These are phyloP conservation scores for Ophiobolus disseminans DNA, from an alignment of 2,329 filamentous ascomycete species.

Conservation along the genomic window DNA sequence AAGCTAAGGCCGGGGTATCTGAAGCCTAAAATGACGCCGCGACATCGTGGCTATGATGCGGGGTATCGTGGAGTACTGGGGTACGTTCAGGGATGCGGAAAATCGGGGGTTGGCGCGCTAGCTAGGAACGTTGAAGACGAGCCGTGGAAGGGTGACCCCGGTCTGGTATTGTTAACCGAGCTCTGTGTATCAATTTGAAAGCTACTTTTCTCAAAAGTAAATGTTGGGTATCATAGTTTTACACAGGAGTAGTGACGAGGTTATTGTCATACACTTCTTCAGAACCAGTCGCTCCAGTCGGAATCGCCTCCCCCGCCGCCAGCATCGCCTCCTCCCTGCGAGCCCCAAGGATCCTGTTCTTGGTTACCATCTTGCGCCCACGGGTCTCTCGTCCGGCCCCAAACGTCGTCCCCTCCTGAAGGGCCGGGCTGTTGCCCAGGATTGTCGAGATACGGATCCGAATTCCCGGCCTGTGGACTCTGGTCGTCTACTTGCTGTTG, in stretches of 20 bases:
- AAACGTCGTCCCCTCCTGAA: slow-evolving; percentile 33
- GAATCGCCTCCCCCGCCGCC: slow-evolving; percentile 29
- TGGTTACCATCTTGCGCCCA: slow-evolving; percentile 25
- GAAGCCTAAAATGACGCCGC: not conserved
- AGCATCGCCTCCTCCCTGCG: slow-evolving; percentile 30
- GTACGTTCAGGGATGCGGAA: too few species aligned
- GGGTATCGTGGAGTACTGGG: too few species aligned
- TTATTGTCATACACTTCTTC: not conserved
- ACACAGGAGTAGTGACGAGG: slow-evolving; percentile 1
- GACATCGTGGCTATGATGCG: not conserved
- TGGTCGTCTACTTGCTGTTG: slow-evolving; percentile 29
- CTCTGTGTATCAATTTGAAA: too few species aligned
- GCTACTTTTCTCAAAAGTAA: too few species aligned
- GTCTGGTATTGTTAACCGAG: too few species aligned
- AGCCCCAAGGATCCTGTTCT: slow-evolving; percentile 41
- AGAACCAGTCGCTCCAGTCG: slow-evolving; percentile 37
- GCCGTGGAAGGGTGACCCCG: too few species aligned
- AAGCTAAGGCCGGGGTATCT: slow-evolving; percentile 5
- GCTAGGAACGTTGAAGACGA: too few species aligned
- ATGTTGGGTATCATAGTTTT: not conserved
- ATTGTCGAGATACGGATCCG: slow-evolving; percentile 28
- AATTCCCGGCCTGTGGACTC: slow-evolving; percentile 30
- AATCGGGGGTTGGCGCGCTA: too few species aligned
- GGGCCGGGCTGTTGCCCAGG: slow-evolving; percentile 28
- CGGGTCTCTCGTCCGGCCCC: slow-evolving; percentile 37